These are phyloP conservation scores for Pleodorina starrii DNA, from an alignment of 139 green algal species.

Conservation along the genomic window DNA sequence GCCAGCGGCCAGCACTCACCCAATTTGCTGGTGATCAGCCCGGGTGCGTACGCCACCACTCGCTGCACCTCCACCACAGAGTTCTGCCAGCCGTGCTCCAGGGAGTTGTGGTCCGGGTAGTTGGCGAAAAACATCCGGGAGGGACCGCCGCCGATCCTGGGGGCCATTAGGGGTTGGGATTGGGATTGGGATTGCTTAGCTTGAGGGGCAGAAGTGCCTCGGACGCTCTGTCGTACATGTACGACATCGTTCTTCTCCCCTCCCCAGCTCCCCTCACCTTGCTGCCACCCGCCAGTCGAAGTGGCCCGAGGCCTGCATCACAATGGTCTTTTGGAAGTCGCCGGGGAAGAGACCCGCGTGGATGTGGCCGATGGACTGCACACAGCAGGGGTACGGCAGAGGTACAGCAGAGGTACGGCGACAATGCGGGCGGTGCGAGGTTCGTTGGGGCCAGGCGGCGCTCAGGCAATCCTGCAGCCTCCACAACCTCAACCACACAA, in stretches of 20 bases:
- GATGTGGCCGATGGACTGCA: not conserved
- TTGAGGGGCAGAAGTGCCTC: too few species aligned
- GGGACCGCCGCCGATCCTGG: not conserved
- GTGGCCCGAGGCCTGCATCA: not conserved
- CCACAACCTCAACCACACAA: not conserved
- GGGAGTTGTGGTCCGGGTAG: not conserved
- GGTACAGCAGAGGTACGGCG: too few species aligned
- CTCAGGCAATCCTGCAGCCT: too few species aligned
- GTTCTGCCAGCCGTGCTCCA: not conserved
- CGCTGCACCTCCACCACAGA: not conserved
- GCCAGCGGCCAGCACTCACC: not conserved
- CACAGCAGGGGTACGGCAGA: too few species aligned
- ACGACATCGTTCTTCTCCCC: not conserved
- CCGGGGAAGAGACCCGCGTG: not conserved
- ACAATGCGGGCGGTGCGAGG: too few species aligned
- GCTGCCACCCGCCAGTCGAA: not conserved
- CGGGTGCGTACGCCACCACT: slow-evolving; percentile 21
- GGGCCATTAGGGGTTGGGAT: too few species aligned
- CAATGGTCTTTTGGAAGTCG: not conserved
- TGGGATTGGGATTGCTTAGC: too few species aligned
- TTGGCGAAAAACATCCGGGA: not conserved
- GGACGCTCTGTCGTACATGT: not conserved
- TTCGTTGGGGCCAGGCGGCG: too few species aligned
- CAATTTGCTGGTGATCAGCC: not conserved
- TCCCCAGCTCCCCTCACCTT: not conserved